phyloP scores from a whole-genome alignment of 148 eudicot genomes.

The Nepenthes mirabilis region DNA sequence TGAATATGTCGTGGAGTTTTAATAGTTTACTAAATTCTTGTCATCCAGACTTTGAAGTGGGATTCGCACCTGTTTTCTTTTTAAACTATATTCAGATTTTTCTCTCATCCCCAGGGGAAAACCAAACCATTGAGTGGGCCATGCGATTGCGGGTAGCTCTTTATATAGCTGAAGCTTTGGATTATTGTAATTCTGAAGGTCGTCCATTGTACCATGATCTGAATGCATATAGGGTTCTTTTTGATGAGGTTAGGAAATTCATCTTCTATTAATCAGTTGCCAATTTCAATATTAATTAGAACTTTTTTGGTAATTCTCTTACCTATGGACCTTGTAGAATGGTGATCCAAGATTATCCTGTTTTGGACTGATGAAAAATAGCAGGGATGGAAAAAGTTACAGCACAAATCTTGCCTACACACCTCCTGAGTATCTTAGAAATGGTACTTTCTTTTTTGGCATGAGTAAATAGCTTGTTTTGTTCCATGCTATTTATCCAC shows the following conservation, averaged over 20 bases:
- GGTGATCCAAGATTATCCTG: slow-evolving; percentile 13
- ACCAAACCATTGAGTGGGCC: slow-evolving; percentile 12
- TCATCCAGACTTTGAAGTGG: no score
- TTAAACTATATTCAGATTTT: background rate
- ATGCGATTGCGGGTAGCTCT: slow-evolving; percentile 11
- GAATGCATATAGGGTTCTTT: slow-evolving; percentile 13
- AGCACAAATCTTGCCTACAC: slow-evolving; percentile 14
- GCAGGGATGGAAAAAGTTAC: slow-evolving; percentile 12
- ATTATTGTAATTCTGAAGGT: slow-evolving; percentile 12
- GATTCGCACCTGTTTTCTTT: no score
- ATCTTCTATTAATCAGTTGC: background rate
- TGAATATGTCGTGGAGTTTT: no score
- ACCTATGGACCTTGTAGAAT: slow-evolving; percentile 1
- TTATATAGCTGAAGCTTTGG: slow-evolving; percentile 10
- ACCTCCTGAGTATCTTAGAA: slow-evolving; percentile 13
- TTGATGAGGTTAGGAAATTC: slow-evolving; percentile 6
- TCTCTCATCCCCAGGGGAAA: slow-evolving; percentile 8
- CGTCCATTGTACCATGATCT: slow-evolving; percentile 10
- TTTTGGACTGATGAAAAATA: slow-evolving; percentile 12
- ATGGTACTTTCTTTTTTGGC: slow-evolving; percentile 3
- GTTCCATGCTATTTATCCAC: no score
- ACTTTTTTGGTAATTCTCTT: background rate
- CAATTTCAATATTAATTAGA: background rate
- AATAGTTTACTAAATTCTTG: no score
- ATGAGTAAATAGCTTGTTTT: no score